These are phyloP conservation scores for Smittium culicis DNA, from an alignment of 371 early-diverging fungal genomes.

Conservation along the genomic window DNA sequence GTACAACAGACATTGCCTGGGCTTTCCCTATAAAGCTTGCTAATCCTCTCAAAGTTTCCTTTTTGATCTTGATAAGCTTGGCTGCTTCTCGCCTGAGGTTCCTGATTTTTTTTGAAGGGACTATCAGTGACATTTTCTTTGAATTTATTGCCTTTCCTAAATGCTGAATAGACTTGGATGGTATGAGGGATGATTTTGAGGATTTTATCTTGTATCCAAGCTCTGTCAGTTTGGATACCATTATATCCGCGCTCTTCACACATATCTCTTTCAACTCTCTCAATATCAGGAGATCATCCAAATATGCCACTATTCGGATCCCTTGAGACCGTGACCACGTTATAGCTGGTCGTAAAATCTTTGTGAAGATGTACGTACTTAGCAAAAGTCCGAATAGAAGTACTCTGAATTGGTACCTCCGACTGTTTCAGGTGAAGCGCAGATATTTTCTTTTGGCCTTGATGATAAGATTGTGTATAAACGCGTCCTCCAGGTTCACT, in stretches of 20 bases:
- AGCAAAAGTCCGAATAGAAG: not conserved
- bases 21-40: not conserved
- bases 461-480: not conserved
- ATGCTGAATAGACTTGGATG: not conserved
- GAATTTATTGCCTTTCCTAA: not conserved
- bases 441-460: not conserved
- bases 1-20: not conserved
- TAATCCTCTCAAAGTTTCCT: not conserved
- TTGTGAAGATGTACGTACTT: not conserved
- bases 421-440: not conserved
- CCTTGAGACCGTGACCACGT: not conserved
- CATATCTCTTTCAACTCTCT: not conserved
- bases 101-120: not conserved
- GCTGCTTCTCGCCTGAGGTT: not conserved
- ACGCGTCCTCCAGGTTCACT: not conserved
- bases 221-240: not conserved
- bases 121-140: not conserved
- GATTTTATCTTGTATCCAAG: not conserved
- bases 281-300: not conserved
- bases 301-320: not conserved
- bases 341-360: not conserved
- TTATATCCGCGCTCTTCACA: not conserved
- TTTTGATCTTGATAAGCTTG: not conserved
- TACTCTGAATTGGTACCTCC: not conserved
- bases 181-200: not conserved